phyloP scores from a whole-genome alignment of 139 green algal genomes.

The Closterium sp. region DNA sequence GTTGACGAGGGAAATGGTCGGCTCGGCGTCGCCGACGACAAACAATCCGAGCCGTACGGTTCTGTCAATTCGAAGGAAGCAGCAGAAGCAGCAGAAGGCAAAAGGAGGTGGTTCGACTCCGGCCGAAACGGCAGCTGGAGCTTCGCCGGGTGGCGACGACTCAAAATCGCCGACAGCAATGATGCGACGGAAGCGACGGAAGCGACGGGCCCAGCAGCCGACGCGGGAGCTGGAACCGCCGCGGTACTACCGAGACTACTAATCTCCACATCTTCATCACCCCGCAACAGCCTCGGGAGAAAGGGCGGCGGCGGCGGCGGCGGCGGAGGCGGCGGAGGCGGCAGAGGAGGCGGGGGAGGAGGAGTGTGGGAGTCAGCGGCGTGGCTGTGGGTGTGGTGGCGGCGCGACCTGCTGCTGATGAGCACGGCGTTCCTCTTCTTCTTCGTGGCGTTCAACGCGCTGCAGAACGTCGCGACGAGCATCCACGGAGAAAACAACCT shows the following conservation, averaged over 20 bases:
- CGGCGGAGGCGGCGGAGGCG: too few species aligned
- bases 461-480: neutral
- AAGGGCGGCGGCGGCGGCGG: neutral
- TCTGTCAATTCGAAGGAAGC: too few species aligned
- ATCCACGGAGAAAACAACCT: neutral
- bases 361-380: neutral
- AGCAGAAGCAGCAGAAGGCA: neutral
- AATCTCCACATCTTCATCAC: too few species aligned
- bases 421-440: neutral
- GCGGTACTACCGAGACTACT: neutral
- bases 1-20: neutral
- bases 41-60: too few species aligned
- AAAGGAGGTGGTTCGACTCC: neutral
- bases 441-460: neutral
- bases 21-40: too few species aligned
- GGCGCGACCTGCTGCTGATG: neutral
- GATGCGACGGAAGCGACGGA: neutral
- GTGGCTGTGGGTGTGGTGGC: neutral
- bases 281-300: too few species aligned
- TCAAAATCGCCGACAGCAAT: neutral
- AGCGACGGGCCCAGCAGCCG: neutral
- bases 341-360: neutral
- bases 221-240: too few species aligned
- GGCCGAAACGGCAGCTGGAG: neutral
- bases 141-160: neutral